Percentiles rank a stretch among this genome's conserved stretches.
phyloP scores from a whole-genome alignment of 805 yeast genomes.

The Yarrowia divulgata region DNA sequence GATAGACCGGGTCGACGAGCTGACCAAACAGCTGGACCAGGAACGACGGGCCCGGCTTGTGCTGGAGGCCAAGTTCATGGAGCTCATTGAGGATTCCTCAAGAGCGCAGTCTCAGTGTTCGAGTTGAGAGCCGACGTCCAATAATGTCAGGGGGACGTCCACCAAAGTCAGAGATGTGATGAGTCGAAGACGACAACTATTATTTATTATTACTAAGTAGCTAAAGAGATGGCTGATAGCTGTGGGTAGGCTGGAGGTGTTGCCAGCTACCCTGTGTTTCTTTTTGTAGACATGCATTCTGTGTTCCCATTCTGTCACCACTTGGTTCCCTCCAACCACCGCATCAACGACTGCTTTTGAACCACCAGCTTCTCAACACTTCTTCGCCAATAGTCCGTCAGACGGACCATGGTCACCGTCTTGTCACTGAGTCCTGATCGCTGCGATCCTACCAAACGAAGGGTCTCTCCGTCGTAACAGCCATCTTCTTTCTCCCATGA shows the following conservation, averaged over 20 bases:
- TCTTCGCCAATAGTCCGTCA: not conserved
- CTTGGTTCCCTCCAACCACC: slow-evolving; percentile 4
- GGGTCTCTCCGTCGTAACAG: not conserved
- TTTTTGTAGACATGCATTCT: too few relatives aligned
- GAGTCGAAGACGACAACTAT: too few relatives aligned
- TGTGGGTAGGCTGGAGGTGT: too few relatives aligned
- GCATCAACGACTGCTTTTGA: not conserved
- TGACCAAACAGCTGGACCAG: slow-evolving; percentile 24
- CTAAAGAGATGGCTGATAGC: too few relatives aligned
- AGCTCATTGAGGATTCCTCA: not conserved
- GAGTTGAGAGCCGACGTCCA: not conserved
- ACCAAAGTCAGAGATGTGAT: too few relatives aligned
- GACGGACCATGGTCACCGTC: not conserved
- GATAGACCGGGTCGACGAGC: slow-evolving; percentile 20
- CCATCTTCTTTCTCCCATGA: too few relatives aligned
- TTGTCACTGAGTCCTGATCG: slow-evolving; percentile 5
- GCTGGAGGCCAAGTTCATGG: slow-evolving; percentile 4
- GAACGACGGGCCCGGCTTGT: slow-evolving; percentile 4
- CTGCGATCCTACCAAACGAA: slow-evolving; percentile 5
- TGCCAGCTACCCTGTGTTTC: too few relatives aligned
- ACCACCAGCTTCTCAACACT: slow-evolving; percentile 4
- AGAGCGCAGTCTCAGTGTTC: not conserved
- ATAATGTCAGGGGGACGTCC: too few relatives aligned
- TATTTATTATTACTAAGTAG: too few relatives aligned
- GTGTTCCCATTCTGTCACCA: too few relatives aligned